Percentiles rank a stretch among this genome's conserved stretches.
phyloP scores from a whole-genome alignment of 129 eudicot genomes.

The Deinandra increscens region DNA sequence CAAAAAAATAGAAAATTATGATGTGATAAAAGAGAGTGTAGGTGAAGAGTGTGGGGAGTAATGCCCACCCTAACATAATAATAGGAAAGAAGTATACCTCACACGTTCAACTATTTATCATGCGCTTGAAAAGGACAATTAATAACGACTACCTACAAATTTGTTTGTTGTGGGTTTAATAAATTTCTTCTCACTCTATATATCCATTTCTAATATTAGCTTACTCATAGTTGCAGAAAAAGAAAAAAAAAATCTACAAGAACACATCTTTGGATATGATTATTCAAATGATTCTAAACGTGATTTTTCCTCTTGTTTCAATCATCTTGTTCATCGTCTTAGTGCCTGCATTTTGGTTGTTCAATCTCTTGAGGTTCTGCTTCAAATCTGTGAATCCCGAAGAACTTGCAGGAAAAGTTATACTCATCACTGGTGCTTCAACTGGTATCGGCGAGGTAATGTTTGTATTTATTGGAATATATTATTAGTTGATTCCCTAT shows the following conservation, averaged over 20 bases:
- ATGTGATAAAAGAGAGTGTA: no score
- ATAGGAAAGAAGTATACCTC: neutral
- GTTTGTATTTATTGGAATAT: no score
- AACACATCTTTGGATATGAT: slow-evolving; percentile 13
- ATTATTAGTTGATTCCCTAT: no score
- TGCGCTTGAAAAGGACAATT: neutral
- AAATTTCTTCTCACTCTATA: slow-evolving; percentile 9
- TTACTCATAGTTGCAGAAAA: neutral
- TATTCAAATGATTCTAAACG: slow-evolving; percentile 12
- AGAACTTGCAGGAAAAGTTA: slow-evolving; percentile 33
- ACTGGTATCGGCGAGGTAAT: slow-evolving; percentile 46
- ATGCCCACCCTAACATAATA: no score
- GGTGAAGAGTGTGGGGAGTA: no score
- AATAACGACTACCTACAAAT: neutral
- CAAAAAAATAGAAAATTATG: no score
- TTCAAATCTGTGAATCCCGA: slow-evolving; percentile 4
- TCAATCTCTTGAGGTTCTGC: slow-evolving; percentile 10
- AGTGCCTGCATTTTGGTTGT: slow-evolving; percentile 16
- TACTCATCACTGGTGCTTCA: slow-evolving; percentile 47
- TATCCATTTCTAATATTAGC: neutral
- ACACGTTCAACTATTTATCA: slow-evolving; percentile 15
- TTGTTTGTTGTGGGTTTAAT: neutral
- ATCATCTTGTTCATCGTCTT: slow-evolving; percentile 6
- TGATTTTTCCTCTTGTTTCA: slow-evolving; percentile 2
- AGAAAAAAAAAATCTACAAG: neutral